These are phyloP conservation scores for Phytophthora cactorum DNA, from an alignment of 352 stramenopile species.

Conservation along the genomic window DNA sequence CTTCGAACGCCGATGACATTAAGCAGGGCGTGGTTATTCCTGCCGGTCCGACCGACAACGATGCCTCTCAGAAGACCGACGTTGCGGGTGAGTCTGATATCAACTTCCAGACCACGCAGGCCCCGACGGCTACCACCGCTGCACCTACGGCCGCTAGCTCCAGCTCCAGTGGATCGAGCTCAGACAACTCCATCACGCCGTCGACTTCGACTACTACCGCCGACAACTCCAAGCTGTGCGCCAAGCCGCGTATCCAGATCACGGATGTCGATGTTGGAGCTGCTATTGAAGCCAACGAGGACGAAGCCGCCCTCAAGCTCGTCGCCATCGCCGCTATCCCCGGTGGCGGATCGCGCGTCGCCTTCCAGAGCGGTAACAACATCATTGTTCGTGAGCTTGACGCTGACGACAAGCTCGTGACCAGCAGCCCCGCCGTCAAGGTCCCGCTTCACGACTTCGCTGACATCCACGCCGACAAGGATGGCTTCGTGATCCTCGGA, in stretches of 20 bases:
- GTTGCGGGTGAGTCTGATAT: constrained; percentile 11
- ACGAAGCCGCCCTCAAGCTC: constrained; percentile 57
- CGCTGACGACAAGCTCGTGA: constrained; percentile 51
- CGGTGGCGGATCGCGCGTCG: constrained; percentile 8
- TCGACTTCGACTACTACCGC: constrained; percentile 9
- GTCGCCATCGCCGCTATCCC: constrained; percentile 53
- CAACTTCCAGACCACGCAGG: constrained; percentile 9
- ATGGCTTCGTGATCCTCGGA: constrained; percentile 60
- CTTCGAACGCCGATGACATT: constrained; percentile 5
- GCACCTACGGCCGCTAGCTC: constrained; percentile 8
- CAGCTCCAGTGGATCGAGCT: constrained; percentile 12
- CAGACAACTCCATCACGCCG: constrained; percentile 11
- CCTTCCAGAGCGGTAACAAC: constrained; percentile 56
- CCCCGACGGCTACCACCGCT: constrained; percentile 5
- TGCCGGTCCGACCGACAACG: not conserved
- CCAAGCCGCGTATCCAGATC: constrained; percentile 45
- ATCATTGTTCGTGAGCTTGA: constrained; percentile 58
- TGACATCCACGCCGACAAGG: constrained; percentile 59
- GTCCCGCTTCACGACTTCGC: constrained; percentile 58
- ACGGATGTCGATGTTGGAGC: constrained; percentile 50
- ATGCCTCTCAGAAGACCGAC: constrained; percentile 18
- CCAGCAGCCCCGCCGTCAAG: constrained; percentile 34
- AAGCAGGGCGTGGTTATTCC: constrained; percentile 14
- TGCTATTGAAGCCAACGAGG: constrained; percentile 46
- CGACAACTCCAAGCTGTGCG: constrained; percentile 48